Conservation (phyloP, 805 yeast genomes). For the Candida pseudoglaebosa region DNA sequence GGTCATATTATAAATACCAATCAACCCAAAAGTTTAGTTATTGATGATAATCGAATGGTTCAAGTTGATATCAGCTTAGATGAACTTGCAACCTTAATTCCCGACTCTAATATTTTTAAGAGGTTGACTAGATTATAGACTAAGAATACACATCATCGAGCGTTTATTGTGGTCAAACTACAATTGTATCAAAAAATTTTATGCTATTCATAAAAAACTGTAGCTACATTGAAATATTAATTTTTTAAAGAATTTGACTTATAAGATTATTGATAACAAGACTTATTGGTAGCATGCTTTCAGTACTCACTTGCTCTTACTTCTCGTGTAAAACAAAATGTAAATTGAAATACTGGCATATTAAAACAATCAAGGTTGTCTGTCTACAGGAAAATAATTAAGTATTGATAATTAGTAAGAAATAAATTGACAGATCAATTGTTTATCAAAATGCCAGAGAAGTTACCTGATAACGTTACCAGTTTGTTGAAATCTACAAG, state of each 20-base stretch:
- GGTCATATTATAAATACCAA: constrained; percentile 24
- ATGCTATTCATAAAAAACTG: no score
- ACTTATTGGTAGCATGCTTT: no score
- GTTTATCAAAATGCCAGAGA: constrained; percentile 9
- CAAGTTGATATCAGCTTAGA: constrained; percentile 50
- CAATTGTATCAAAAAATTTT: no score
- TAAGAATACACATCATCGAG: no score
- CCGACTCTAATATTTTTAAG: constrained; percentile 19
- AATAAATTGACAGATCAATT: neutral
- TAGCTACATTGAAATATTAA: no score
- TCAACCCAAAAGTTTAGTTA: constrained; percentile 25
- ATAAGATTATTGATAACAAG: no score
- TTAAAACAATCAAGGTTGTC: no score
- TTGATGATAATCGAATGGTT: constrained; percentile 47
- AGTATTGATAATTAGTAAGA: neutral
- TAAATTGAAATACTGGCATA: no score
- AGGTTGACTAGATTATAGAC: constrained; percentile 19
- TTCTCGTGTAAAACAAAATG: no score
- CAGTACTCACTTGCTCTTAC: no score
- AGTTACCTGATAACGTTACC: constrained; percentile 35
- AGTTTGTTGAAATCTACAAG: constrained; percentile 54
- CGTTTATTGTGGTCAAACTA: no score
- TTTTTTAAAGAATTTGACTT: no score
- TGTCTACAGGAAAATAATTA: neutral
- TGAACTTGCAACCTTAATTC: constrained; percentile 39